phyloP scores from a whole-genome alignment of 1,284 basidiomycete genomes.

The Leucoagaricus sp. region DNA sequence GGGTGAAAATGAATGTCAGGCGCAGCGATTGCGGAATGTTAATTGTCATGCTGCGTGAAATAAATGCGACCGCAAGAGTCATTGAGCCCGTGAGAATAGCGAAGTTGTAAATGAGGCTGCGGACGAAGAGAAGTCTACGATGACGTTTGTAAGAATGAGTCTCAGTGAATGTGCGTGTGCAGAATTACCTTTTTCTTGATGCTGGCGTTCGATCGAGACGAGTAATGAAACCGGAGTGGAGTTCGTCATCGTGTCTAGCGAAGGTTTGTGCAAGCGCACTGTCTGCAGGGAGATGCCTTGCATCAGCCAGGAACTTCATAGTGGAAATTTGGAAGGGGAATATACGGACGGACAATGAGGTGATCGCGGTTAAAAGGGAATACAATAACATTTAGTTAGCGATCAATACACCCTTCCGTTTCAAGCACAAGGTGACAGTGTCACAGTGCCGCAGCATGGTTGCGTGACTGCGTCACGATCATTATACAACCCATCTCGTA shows the following conservation, averaged over 20 bases:
- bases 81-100: slow-evolving; percentile 21
- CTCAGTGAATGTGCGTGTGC: background rate
- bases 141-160: background rate
- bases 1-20: slow-evolving; percentile 24
- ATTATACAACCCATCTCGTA: no score
- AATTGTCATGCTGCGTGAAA: slow-evolving; percentile 21
- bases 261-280: slow-evolving; percentile 26
- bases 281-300: slow-evolving; percentile 20
- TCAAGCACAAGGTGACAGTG: background rate
- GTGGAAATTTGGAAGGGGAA: no score
- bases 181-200: slow-evolving; percentile 23
- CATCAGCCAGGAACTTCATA: slow-evolving; percentile 19
- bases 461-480: no score
- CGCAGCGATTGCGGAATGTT: slow-evolving; percentile 20
- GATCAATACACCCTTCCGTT: background rate
- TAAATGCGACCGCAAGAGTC: slow-evolving; percentile 21
- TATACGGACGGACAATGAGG: no score
- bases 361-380: no score
- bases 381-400: no score
- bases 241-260: slow-evolving; percentile 25
- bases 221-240: slow-evolving; percentile 30
- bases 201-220: slow-evolving; percentile 30
- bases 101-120: slow-evolving; percentile 28
- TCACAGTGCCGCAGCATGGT: background rate
- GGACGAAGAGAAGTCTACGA: slow-evolving; percentile 25